Conservation (phyloP, 108 stramenopile genomes). For the Stephanodiscus triporus region DNA sequence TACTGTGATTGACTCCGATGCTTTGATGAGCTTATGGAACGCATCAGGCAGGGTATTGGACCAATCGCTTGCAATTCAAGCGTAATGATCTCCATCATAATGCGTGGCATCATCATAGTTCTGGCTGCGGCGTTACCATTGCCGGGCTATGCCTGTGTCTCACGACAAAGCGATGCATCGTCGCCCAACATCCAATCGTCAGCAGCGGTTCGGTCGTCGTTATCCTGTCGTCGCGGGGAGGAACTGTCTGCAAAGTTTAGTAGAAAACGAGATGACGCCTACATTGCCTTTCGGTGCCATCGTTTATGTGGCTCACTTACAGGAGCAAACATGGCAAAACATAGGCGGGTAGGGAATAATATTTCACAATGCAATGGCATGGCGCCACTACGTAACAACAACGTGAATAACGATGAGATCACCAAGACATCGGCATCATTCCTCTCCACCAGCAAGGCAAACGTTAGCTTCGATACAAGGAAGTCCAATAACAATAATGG, state of each 20-base stretch:
- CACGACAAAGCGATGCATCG: neutral
- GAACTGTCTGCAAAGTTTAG: too few species aligned
- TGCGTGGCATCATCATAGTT: neutral
- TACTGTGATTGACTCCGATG: too few species aligned
- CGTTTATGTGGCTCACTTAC: neutral
- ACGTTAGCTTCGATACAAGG: slow-evolving; percentile 12
- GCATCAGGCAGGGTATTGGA: too few species aligned
- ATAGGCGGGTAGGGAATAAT: neutral
- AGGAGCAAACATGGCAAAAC: neutral
- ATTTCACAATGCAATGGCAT: neutral
- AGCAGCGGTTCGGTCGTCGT: neutral
- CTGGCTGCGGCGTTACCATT: neutral
- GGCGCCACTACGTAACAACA: neutral
- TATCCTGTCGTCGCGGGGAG: too few species aligned
- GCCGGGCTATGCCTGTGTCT: neutral
- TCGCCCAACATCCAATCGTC: neutral
- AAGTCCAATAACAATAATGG: slow-evolving; percentile 10
- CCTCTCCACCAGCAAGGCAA: slow-evolving; percentile 37
- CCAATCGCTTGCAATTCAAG: too few species aligned
- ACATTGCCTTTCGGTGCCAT: neutral
- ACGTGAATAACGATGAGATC: neutral
- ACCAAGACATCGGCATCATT: slow-evolving; percentile 13
- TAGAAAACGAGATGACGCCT: neutral
- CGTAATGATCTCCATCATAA: too few species aligned
- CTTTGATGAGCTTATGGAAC: too few species aligned